Percentiles rank a stretch among this genome's conserved stretches.
Conservation (phyloP, 2,329 filamentous ascomycete species). For the Trematosphaeria pertusa region DNA sequence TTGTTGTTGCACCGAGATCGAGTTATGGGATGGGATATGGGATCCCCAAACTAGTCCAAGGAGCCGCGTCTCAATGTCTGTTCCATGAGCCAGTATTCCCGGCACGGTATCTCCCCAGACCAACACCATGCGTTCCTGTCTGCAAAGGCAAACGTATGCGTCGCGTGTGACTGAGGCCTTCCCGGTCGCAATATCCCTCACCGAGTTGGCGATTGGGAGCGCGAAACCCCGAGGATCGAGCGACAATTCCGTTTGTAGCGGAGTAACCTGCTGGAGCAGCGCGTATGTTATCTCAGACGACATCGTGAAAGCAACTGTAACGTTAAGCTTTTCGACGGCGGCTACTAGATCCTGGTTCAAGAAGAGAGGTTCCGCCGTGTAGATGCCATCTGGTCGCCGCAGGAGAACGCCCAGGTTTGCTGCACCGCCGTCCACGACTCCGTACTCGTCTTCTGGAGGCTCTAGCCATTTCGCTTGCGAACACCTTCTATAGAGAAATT, state of each 20-base stretch:
- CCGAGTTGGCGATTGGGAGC: slow-evolving; percentile 55
- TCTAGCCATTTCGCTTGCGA: slow-evolving; percentile 37
- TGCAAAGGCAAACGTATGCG: slow-evolving; percentile 81
- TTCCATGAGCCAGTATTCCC: slow-evolving; percentile 72
- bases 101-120: slow-evolving; percentile 82
- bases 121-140: slow-evolving; percentile 72
- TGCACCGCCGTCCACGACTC: slow-evolving; percentile 26
- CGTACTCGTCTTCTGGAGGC: slow-evolving; percentile 34
- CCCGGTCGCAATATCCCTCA: slow-evolving; percentile 47
- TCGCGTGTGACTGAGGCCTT: slow-evolving; percentile 65
- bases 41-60: slow-evolving; percentile 34
- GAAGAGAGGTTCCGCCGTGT: slow-evolving; percentile 61
- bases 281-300: slow-evolving; percentile 55
- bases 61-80: slow-evolving; percentile 75
- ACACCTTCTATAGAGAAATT: slow-evolving; percentile 29
- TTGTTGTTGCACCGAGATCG: slow-evolving; percentile 14
- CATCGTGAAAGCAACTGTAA: slow-evolving; percentile 59
- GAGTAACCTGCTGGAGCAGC: slow-evolving; percentile 50
- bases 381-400: slow-evolving; percentile 70
- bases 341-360: slow-evolving; percentile 49
- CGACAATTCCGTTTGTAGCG: slow-evolving; percentile 52
- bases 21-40: slow-evolving; percentile 24
- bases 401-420: slow-evolving; percentile 66
- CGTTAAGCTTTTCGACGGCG: slow-evolving; percentile 53
- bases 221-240: slow-evolving; percentile 48